Evolutionary conservation across 176 grass and related monocot species (phyloP).

Genomic region (Stipa capillata): DNA sequence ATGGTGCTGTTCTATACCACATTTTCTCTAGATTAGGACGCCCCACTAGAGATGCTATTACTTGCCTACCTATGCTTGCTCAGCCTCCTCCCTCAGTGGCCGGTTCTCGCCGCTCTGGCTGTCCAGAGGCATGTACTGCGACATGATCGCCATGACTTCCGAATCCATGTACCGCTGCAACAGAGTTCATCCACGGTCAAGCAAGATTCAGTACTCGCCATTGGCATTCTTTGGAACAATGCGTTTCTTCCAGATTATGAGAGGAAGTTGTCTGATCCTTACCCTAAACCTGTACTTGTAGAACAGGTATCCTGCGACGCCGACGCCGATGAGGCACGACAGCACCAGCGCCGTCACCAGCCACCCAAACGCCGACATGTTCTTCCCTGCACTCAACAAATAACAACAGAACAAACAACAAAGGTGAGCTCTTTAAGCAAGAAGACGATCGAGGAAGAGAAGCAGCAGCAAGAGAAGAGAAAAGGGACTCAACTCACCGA

Average conservation of each 20-base stretch:
- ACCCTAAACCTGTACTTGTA: conserved; percentile 96
- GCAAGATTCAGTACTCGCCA: not conserved
- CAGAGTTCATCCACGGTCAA: not conserved
- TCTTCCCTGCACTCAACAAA: conserved; percentile 49
- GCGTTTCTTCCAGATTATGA: not conserved
- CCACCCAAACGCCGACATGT: conserved; percentile 42
- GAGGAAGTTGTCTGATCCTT: not conserved
- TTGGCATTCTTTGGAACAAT: not conserved
- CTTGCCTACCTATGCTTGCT: conserved; percentile 16
- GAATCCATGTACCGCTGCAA: conserved; percentile 86
- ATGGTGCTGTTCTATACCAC: too few species aligned
- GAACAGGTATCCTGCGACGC: conserved; percentile 60
- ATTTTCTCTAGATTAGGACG: too few species aligned
- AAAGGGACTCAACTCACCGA: conserved; percentile 36
- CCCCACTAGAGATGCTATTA: not conserved
- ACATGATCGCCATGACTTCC: conserved; percentile 82
- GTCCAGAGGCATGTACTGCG: conserved; percentile 88
- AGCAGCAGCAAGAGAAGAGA: not conserved
- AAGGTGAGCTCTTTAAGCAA: not conserved
- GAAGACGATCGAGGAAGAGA: not conserved
- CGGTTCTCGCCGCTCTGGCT: conserved; percentile 43
- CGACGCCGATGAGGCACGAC: conserved; percentile 44
- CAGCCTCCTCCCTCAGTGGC: conserved; percentile 46
- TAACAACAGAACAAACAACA: too few species aligned
- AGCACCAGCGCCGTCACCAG: conserved; percentile 43